A percentile compares a stretch with the other conserved stretches of the same genome.
Evolutionary conservation across 768 basidiomycete genomes (phyloP).

Genomic region (Tubosaeta sp.): DNA sequence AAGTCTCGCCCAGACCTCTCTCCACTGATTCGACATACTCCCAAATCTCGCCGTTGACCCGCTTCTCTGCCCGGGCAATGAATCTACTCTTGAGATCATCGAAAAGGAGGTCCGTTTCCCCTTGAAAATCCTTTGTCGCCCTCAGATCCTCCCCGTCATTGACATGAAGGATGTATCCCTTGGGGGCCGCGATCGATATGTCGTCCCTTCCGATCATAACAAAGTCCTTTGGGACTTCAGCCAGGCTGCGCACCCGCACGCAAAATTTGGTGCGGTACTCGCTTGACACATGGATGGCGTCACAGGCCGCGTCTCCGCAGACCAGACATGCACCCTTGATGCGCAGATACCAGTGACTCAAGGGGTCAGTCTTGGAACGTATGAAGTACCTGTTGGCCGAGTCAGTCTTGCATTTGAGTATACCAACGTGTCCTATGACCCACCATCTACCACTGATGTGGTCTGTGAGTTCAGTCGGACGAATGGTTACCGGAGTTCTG

Average conservation of each 20-base stretch:
- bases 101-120: neutral
- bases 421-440: neutral
- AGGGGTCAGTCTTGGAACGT: neutral
- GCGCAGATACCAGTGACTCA: constrained; percentile 5
- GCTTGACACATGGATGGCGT: constrained; percentile 4
- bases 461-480: neutral
- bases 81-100: neutral
- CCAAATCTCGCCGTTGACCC: neutral
- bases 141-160: neutral
- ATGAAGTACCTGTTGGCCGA: neutral
- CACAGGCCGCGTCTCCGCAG: neutral
- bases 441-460: constrained; percentile 3
- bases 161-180: neutral
- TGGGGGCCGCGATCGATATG: neutral
- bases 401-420: neutral
- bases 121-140: neutral
- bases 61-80: neutral
- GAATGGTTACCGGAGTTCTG: neutral
- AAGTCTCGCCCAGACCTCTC: neutral
- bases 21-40: neutral
- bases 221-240: neutral
- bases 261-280: constrained; percentile 1
- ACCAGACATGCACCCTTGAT: neutral
- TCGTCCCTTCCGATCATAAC: constrained; percentile 4
- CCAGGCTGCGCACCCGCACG: neutral